Evolutionary conservation across 2,329 filamentous ascomycete genomes (phyloP).

Genomic region (Penicillium sp.): DNA sequence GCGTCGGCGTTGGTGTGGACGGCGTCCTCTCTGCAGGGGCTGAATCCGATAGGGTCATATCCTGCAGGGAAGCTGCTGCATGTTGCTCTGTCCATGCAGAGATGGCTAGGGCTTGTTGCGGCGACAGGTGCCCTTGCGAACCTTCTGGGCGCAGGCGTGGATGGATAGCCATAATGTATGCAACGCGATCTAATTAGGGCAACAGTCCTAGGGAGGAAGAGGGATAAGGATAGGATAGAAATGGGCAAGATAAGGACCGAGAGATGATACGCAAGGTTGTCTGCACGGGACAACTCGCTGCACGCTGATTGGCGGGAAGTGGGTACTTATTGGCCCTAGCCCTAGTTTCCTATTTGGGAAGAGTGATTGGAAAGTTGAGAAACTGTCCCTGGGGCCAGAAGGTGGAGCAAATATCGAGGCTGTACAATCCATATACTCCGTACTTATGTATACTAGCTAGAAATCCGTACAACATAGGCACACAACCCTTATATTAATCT

Average conservation of each 20-base stretch:
- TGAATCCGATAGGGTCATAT: conserved; percentile 31
- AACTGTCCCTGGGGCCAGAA: not conserved
- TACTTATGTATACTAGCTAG: not conserved
- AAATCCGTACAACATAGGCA: not conserved
- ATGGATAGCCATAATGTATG: conserved; percentile 44
- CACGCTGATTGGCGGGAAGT: conserved; percentile 20
- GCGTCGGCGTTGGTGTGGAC: conserved; percentile 55
- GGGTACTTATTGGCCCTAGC: conserved; percentile 17
- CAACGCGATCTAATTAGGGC: not conserved
- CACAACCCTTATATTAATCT: not conserved
- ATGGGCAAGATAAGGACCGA: conserved; percentile 14
- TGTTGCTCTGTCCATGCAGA: conserved; percentile 61
- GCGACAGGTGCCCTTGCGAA: conserved; percentile 27
- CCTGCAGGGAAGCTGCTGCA: conserved; percentile 37
- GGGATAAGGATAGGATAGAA: conserved; percentile 10
- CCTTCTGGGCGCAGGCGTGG: conserved; percentile 31
- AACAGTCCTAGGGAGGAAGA: not conserved
- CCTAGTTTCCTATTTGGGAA: conserved; percentile 16
- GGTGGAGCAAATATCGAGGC: not conserved
- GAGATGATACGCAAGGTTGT: conserved; percentile 10
- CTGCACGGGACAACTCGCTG: conserved; percentile 17
- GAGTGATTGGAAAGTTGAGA: not conserved
- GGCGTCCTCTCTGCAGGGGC: conserved; percentile 33
- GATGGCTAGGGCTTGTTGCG: conserved; percentile 54
- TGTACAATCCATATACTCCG: not conserved